These are phyloP conservation scores for Stereocaulon alpinum DNA, from an alignment of 495 filamentous ascomycete genomes.

Conservation along the genomic window DNA sequence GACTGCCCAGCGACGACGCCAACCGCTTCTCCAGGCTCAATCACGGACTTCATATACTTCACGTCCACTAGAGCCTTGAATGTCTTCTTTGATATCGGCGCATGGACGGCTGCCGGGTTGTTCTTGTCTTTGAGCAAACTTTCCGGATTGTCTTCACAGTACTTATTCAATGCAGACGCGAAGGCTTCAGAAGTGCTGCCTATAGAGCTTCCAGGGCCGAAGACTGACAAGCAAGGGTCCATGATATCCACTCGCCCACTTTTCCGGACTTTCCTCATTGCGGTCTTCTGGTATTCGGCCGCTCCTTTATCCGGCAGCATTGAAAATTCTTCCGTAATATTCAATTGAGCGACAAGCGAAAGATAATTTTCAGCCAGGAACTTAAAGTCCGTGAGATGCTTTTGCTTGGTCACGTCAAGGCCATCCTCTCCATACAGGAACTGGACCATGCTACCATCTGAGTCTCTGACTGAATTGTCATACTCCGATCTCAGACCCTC, in stretches of 20 bases:
- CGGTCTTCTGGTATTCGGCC: constrained; percentile 56
- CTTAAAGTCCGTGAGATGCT: constrained; percentile 79
- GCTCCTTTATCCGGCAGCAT: constrained; percentile 39
- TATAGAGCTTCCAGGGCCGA: constrained; percentile 62
- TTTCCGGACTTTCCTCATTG: constrained; percentile 69
- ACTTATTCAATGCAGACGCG: constrained; percentile 53
- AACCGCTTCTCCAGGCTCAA: constrained; percentile 97
- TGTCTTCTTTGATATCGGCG: constrained; percentile 54
- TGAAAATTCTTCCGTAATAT: constrained; percentile 39
- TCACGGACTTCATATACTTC: constrained; percentile 83
- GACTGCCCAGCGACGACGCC: constrained; percentile 95
- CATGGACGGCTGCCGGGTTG: constrained; percentile 35
- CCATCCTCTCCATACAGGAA: constrained; percentile 97
- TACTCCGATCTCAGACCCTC: constrained; percentile 88
- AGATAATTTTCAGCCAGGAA: constrained; percentile 75
- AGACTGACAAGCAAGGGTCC: constrained; percentile 66
- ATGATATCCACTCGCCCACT: constrained; percentile 52
- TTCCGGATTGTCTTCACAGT: constrained; percentile 67
- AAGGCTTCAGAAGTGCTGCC: constrained; percentile 89
- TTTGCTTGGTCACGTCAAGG: constrained; percentile 86
- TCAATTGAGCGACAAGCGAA: constrained; percentile 45
- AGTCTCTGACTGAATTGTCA: constrained; percentile 85
- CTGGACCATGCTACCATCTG: constrained; percentile 86
- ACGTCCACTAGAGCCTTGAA: constrained; percentile 76
- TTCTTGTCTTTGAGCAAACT: constrained; percentile 71